Evolutionary conservation across 345 rosid species (phyloP).

Genomic region (Pistacia atlantica): DNA sequence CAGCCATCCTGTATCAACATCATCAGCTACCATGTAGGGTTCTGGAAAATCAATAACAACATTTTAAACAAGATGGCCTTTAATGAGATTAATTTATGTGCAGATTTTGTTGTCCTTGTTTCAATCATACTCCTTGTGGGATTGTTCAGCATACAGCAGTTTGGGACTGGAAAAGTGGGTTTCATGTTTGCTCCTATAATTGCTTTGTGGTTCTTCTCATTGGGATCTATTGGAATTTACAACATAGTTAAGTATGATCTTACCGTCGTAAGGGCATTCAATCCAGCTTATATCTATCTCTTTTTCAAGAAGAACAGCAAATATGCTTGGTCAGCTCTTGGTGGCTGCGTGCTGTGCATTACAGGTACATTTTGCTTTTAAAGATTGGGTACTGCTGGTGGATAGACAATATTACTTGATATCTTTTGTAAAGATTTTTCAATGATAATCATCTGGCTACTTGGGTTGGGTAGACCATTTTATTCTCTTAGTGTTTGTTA

Average conservation of each 20-base stretch:
- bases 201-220: conserved; percentile 86
- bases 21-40: background rate
- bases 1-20: background rate
- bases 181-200: conserved; percentile 87
- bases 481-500: background rate
- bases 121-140: conserved; percentile 67
- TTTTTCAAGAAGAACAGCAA: conserved; percentile 82
- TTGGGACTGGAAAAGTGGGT: conserved; percentile 92
- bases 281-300: conserved; percentile 74
- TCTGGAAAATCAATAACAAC: background rate
- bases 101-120: conserved; percentile 76
- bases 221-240: conserved; percentile 83
- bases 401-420: conserved; percentile 3
- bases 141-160: conserved; percentile 85
- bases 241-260: conserved; percentile 65
- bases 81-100: conserved; percentile 27
- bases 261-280: conserved; percentile 73
- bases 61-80: background rate
- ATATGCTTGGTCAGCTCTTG: conserved; percentile 91
- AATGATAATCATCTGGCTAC: background rate
- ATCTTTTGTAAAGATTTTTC: background rate
- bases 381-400: background rate
- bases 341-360: conserved; percentile 94
- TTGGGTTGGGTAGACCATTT: background rate
- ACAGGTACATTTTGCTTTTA: conserved; percentile 55